Conservation (phyloP, 2,329 filamentous ascomycete genomes). For the Teratosphaeria viscida region DNA sequence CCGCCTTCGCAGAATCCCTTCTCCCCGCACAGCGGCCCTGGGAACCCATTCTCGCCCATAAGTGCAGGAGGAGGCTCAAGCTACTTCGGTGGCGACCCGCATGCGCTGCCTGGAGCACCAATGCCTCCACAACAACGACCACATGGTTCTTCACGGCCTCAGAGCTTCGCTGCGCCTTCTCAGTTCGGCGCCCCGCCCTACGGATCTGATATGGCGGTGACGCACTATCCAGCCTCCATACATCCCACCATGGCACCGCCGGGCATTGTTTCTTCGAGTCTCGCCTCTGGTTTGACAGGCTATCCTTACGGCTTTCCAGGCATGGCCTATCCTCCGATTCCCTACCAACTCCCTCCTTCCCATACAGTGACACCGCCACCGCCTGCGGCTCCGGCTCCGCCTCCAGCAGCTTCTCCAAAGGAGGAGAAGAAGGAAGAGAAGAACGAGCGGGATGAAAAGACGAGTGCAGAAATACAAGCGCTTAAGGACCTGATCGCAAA, state of each 20-base stretch:
- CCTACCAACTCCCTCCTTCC: constrained; percentile 1
- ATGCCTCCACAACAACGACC: constrained; percentile 13
- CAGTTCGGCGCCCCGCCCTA: constrained; percentile 6
- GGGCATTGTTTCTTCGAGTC: neutral
- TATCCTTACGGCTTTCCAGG: constrained; percentile 1
- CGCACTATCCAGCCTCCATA: constrained; percentile 11
- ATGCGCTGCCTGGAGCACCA: constrained; percentile 8
- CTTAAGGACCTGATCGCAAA: constrained; percentile 32
- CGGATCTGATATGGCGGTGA: constrained; percentile 18
- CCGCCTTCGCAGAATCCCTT: constrained; percentile 28
- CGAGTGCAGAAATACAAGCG: constrained; percentile 18
- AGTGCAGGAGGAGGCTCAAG: constrained; percentile 14
- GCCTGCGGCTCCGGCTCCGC: constrained; percentile 14
- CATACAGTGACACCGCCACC: constrained; percentile 4
- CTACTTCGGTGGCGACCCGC: constrained; percentile 27
- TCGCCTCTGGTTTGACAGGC: neutral
- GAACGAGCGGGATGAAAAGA: constrained; percentile 10
- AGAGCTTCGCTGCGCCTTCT: constrained; percentile 21
- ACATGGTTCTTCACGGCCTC: constrained; percentile 15
- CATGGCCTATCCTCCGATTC: constrained; percentile 6
- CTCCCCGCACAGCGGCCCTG: constrained; percentile 17
- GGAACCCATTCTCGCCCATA: constrained; percentile 24
- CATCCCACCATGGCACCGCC: constrained; percentile 4
- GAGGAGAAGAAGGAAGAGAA: constrained; percentile 7
- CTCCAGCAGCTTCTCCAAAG: constrained; percentile 7